phyloP scores from a whole-genome alignment of 768 basidiomycete species.

The Russula foetens region DNA sequence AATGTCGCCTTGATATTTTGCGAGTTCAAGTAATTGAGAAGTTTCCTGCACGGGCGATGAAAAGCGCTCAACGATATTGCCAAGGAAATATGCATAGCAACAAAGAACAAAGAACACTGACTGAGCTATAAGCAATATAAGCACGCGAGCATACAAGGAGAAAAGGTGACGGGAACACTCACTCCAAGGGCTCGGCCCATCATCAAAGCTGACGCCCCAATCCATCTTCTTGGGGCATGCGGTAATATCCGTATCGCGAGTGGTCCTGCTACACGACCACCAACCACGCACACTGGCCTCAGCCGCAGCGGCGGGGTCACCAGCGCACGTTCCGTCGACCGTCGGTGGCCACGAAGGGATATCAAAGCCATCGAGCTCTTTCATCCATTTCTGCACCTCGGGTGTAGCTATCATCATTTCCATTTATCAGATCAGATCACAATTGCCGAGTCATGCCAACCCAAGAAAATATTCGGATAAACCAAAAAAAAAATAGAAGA shows the following conservation, averaged over 20 bases:
- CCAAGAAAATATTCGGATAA: neutral
- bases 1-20: conserved; percentile 73
- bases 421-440: neutral
- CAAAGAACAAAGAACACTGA: conserved; percentile 24
- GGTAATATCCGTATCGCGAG: conserved; percentile 51
- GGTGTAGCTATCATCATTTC: conserved; percentile 34
- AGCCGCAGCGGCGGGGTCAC: conserved; percentile 46
- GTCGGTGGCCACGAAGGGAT: conserved; percentile 65
- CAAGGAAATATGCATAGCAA: neutral
- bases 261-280: conserved; percentile 85
- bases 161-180: conserved; percentile 26
- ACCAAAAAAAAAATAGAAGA: neutral
- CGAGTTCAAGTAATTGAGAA: conserved; percentile 63
- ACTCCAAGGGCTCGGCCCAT: conserved; percentile 83
- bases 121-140: conserved; percentile 37
- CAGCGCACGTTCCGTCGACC: conserved; percentile 57
- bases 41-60: conserved; percentile 36
- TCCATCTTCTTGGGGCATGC: conserved; percentile 58
- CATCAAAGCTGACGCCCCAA: conserved; percentile 84
- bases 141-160: neutral
- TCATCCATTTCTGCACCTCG: conserved; percentile 68
- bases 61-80: neutral
- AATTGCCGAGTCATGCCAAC: neutral
- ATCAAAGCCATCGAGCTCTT: conserved; percentile 59
- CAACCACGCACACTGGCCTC: conserved; percentile 63